These are phyloP conservation scores for Hericium rajendrae DNA, from an alignment of 768 basidiomycete species.

Conservation along the genomic window DNA sequence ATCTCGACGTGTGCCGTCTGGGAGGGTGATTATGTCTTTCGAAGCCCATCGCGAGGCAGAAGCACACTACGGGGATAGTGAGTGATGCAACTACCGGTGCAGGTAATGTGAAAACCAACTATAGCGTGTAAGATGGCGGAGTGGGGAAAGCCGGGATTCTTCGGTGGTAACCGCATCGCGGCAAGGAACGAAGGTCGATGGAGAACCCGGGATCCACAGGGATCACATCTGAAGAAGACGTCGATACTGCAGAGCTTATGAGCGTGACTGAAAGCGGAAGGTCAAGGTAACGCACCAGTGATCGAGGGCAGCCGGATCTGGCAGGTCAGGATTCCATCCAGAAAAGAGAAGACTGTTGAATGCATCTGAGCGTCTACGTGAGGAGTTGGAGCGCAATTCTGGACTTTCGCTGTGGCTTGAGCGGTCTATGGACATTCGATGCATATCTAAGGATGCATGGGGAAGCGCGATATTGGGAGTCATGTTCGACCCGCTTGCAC, in stretches of 20 bases:
- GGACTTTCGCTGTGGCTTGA: conserved; percentile 11
- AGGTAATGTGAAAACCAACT: conserved; percentile 29
- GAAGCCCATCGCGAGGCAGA: conserved; percentile 79
- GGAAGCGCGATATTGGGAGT: conserved; percentile 17
- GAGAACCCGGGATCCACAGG: conserved; percentile 76
- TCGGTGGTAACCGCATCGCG: conserved; percentile 71
- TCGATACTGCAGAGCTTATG: conserved; percentile 49
- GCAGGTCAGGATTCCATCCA: conserved; percentile 82
- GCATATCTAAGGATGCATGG: conserved; percentile 17
- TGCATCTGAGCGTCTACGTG: conserved; percentile 37
- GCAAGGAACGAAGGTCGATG: conserved; percentile 75
- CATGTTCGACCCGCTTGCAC: conserved; percentile 6
- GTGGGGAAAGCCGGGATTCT: conserved; percentile 80
- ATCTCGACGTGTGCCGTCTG: conserved; percentile 73
- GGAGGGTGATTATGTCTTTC: conserved; percentile 51
- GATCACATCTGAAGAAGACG: conserved; percentile 82
- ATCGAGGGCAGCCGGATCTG: conserved; percentile 60
- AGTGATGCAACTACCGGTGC: conserved; percentile 2
- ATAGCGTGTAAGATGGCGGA: conserved; percentile 88
- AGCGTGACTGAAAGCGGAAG: neutral
- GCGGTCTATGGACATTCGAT: conserved; percentile 15
- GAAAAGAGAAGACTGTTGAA: conserved; percentile 60
- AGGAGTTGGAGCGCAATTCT: conserved; percentile 6
- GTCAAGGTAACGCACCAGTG: conserved; percentile 50
- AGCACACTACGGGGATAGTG: conserved; percentile 48